Percentiles rank a stretch among this genome's conserved stretches.
These are phyloP conservation scores for Leccinum subatratum DNA, from an alignment of 1,284 basidiomycete genomes.

Conservation along the genomic window DNA sequence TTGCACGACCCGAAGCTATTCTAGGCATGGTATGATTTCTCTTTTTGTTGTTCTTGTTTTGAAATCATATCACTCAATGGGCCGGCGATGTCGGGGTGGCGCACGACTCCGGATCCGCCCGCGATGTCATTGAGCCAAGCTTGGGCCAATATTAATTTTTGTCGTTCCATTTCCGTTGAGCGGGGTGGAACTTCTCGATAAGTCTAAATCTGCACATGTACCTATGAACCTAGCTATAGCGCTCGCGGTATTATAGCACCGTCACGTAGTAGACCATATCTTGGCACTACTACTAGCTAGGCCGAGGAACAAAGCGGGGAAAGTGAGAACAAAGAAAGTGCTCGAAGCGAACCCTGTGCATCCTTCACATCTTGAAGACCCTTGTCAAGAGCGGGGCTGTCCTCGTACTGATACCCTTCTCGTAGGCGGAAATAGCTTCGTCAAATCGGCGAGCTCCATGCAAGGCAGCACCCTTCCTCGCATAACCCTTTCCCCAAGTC, in stretches of 20 bases:
- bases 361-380: conserved; percentile 84
- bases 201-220: background rate
- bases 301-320: background rate
- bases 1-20: background rate
- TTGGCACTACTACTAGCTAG: background rate
- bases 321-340: background rate
- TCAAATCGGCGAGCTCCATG: conserved; percentile 79
- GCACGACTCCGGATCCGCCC: background rate
- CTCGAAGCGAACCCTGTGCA: conserved; percentile 57
- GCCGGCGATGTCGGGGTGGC: background rate
- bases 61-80: background rate
- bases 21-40: background rate
- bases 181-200: background rate
- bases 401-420: conserved; percentile 78
- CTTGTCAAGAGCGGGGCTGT: conserved; percentile 77
- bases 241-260: background rate
- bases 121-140: background rate
- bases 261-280: background rate
- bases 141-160: background rate
- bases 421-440: conserved; percentile 79
- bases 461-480: conserved; percentile 90
- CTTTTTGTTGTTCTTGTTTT: background rate
- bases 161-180: background rate
- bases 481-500: conserved; percentile 87
- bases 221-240: background rate